A percentile compares a stretch with the other conserved stretches of the same genome.
Conservation (phyloP, 2,329 filamentous ascomycete species). For the Ophiostoma pallidulum region DNA sequence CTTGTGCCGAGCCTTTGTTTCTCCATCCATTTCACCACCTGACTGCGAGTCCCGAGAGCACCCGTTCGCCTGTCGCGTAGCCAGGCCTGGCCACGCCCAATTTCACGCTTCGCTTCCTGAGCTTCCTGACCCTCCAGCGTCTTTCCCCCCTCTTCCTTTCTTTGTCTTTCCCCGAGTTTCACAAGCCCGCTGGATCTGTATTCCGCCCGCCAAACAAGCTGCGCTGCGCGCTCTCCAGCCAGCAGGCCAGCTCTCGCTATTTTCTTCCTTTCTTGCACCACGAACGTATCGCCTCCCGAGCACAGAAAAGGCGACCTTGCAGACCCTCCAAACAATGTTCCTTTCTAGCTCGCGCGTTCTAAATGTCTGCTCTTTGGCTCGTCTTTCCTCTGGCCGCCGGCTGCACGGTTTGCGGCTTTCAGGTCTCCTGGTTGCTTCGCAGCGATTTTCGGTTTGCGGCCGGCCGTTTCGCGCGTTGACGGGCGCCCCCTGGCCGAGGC, state of each 20-base stretch:
- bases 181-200: neutral
- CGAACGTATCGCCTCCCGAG: slow-evolving; percentile 1
- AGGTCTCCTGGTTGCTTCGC: too few species aligned
- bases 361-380: neutral
- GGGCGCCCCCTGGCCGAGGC: neutral
- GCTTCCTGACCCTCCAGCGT: too few species aligned
- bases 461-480: neutral
- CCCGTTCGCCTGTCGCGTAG: too few species aligned
- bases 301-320: neutral
- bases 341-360: neutral
- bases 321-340: neutral
- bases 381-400: neutral
- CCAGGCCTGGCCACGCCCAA: too few species aligned
- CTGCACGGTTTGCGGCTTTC: neutral
- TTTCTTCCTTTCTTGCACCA: neutral
- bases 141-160: neutral
- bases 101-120: too few species aligned
- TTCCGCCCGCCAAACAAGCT: too few species aligned
- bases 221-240: too few species aligned
- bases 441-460: neutral
- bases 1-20: neutral
- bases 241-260: too few species aligned
- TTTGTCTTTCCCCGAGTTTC: neutral
- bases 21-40: too few species aligned
- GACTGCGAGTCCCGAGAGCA: too few species aligned